A percentile compares a stretch with the other conserved stretches of the same genome.
Conservation (phyloP, 1,139 yeast species). For the Magnusiomyces magnusii region DNA sequence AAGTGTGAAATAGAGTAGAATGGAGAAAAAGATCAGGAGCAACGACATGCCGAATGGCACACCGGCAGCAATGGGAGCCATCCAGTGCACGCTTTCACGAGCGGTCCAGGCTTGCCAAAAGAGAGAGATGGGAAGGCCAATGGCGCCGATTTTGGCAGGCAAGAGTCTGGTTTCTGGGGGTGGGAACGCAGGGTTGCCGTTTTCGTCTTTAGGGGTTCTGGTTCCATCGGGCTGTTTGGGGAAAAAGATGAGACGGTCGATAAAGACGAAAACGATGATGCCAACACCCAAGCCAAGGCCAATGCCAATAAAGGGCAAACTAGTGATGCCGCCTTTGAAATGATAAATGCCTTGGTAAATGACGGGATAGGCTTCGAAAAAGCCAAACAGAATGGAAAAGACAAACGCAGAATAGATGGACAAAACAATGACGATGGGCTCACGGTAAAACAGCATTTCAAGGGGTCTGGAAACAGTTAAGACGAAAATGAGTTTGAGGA, state of each 20-base stretch:
- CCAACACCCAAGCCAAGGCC: constrained; percentile 27
- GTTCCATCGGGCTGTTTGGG: constrained; percentile 16
- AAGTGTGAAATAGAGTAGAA: constrained; percentile 58
- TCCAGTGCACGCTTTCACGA: constrained; percentile 56
- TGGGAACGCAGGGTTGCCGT: constrained; percentile 8
- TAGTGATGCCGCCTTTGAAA: constrained; percentile 7
- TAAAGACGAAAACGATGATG: constrained; percentile 11
- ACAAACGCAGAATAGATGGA: constrained; percentile 18
- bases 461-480: constrained; percentile 21
- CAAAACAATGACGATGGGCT: constrained; percentile 17
- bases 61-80: constrained; percentile 68
- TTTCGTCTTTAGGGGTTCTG: constrained; percentile 11
- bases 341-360: constrained; percentile 20
- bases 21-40: constrained; percentile 61
- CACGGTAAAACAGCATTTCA: constrained; percentile 11
- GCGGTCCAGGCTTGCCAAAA: constrained; percentile 86
- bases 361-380: constrained; percentile 25
- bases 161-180: constrained; percentile 28
- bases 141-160: constrained; percentile 39
- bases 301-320: constrained; percentile 18
- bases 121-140: constrained; percentile 57
- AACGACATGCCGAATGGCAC: constrained; percentile 73
- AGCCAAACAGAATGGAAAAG: constrained; percentile 17
- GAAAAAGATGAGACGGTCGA: constrained; percentile 36
- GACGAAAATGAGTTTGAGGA: constrained; percentile 37